Percentiles rank a stretch among this genome's conserved stretches.
Conservation (phyloP, 2,329 filamentous ascomycete species). For the Lithohypha guttulata region DNA sequence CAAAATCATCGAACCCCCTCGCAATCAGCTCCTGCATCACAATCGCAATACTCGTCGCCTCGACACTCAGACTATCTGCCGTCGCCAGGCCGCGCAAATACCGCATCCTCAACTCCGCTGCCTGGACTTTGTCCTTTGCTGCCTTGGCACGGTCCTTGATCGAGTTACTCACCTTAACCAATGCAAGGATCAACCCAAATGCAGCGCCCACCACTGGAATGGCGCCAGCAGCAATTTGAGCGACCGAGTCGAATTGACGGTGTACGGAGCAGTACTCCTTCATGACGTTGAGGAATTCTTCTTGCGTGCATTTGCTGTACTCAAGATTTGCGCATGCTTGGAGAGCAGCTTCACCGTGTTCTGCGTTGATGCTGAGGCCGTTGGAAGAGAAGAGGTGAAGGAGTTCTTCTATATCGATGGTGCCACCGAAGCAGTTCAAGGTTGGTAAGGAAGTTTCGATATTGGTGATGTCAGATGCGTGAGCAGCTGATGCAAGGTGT, state of each 20-base stretch:
- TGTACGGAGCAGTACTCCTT: conserved; percentile 8
- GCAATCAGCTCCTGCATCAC: conserved; percentile 6
- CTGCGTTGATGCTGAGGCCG: conserved; percentile 4
- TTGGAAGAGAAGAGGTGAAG: conserved; percentile 4
- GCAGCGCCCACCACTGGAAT: conserved; percentile 5
- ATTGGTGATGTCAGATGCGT: not conserved
- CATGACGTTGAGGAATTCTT: conserved; percentile 9
- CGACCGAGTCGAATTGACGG: not conserved
- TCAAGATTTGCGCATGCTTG: conserved; percentile 10
- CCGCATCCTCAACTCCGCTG: conserved; percentile 4
- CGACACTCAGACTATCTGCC: conserved; percentile 5
- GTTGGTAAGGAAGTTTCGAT: not conserved
- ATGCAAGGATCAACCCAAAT: conserved; percentile 7
- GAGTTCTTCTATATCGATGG: conserved; percentile 7
- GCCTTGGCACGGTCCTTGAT: conserved; percentile 8
- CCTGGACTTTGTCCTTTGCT: conserved; percentile 3
- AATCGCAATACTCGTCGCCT: conserved; percentile 8
- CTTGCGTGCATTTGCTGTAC: conserved; percentile 7
- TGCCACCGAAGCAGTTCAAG: conserved; percentile 7
- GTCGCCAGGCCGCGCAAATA: conserved; percentile 6
- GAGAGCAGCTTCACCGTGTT: conserved; percentile 5
- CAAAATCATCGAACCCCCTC: conserved; percentile 6
- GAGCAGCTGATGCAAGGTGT: conserved; percentile 4
- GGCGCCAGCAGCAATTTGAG: conserved; percentile 2
- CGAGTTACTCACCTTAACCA: conserved; percentile 7